Evolutionary conservation across 345 rosid species (phyloP), one percentile per base, ranked within the genome.

Genomic region (Clarkia xantiana): DNA sequence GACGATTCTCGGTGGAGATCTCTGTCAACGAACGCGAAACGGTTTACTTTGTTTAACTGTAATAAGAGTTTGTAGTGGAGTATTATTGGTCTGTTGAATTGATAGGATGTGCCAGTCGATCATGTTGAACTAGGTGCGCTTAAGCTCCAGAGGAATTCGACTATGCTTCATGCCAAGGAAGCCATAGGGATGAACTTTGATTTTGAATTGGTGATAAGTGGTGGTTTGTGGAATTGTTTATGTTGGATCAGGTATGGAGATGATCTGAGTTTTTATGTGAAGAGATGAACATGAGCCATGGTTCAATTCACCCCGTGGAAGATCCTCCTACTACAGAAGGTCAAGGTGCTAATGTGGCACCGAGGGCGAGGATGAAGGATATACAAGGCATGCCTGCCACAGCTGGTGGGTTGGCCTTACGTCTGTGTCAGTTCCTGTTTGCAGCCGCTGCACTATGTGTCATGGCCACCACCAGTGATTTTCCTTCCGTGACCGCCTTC

Each of bases 281-380:
- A 63, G 82, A 69, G 71, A 91, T 91, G 96, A 86, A 55, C 64
- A 83, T 74, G 79, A 82, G 96, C 75, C 87, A 81, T 67, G 85
- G 93, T 16, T 70, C 86, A 56, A 70, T 68, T 69, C 86, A 82
- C 65, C 93, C 84, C 1, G 80, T 67, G 64, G 86, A 82, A 60
- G 86, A 79, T 67, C 82, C 75, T 36, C 69, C 80, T 0, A 58
- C 76, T 14, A 71, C 78, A 1, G 86, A 69, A 18, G 65, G 51
- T 18, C 65, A 69, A 18, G 65, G 51, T 18, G 68, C 48, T 29
- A 65, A 79, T 48, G 70, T 29, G 36, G 36, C 52, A 9, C 78
- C 73, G 4, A 73, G 78, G 49, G 71, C 66, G 46, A 67, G 87
- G 82, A 75, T 77, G 84, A 79, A 83, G 72, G 80, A 79, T 18